phyloP scores from a whole-genome alignment of 1,139 yeast species.

The Taiozyma sp. region DNA sequence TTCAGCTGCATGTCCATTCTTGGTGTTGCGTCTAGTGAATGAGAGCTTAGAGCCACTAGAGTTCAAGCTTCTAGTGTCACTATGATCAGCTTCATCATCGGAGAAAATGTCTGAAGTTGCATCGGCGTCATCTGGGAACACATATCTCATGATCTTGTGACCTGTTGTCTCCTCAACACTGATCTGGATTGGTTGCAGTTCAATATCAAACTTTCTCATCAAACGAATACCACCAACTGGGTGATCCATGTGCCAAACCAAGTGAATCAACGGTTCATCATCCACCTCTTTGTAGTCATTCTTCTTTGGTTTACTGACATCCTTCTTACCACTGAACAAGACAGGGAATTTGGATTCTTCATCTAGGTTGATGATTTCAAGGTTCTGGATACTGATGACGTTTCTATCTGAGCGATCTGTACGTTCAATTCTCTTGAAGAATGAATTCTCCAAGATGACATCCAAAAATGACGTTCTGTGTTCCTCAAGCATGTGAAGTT shows the following conservation, averaged over 20 bases:
- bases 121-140: conserved; percentile 41
- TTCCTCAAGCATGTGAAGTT: conserved; percentile 66
- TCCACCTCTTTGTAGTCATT: conserved; percentile 10
- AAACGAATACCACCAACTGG: conserved; percentile 68
- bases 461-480: conserved; percentile 65
- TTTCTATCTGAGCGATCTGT: conserved; percentile 63
- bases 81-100: not conserved
- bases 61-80: not conserved
- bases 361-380: conserved; percentile 70
- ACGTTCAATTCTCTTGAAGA: conserved; percentile 55
- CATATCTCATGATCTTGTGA: conserved; percentile 46
- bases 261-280: conserved; percentile 33
- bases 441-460: conserved; percentile 60
- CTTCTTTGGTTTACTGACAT: conserved; percentile 13
- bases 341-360: conserved; percentile 66
- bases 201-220: conserved; percentile 48
- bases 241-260: conserved; percentile 61
- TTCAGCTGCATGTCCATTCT: not conserved
- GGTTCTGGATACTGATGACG: conserved; percentile 51
- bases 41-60: not conserved
- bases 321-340: conserved; percentile 48
- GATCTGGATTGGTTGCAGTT: conserved; percentile 50
- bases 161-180: conserved; percentile 62
- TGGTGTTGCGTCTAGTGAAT: not conserved
- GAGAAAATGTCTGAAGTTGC: not conserved